A percentile compares a stretch with the other conserved stretches of the same genome.
phyloP scores from a whole-genome alignment of 1,139 yeast genomes.

The Debaryomyces subglobosus region DNA sequence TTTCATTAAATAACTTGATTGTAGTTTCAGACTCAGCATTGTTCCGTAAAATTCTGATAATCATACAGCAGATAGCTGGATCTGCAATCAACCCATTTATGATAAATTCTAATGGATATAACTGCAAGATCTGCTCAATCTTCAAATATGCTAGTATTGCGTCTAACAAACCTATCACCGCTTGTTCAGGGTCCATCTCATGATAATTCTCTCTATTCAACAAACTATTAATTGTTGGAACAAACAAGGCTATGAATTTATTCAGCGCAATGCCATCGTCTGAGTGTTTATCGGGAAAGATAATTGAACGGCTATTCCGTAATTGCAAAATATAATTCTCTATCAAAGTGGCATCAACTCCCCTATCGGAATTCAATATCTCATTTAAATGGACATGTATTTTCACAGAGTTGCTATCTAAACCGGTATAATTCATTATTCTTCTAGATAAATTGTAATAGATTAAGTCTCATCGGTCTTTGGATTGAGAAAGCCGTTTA shows the following conservation, averaged over 20 bases:
- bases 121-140: constrained; percentile 20
- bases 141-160: constrained; percentile 22
- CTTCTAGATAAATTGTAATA: not conserved
- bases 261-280: not conserved
- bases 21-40: constrained; percentile 14
- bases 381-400: not conserved
- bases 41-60: constrained; percentile 10
- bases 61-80: constrained; percentile 4
- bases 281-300: not conserved
- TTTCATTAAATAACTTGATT: constrained; percentile 4
- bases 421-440: not conserved
- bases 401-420: constrained; percentile 1
- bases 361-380: not conserved
- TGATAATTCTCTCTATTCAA: constrained; percentile 18
- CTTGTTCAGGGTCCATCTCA: constrained; percentile 25
- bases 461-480: not conserved
- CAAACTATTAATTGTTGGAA: constrained; percentile 6
- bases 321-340: constrained; percentile 1
- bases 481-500: not conserved
- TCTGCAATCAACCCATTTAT: constrained; percentile 10
- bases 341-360: not conserved
- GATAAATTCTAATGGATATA: constrained; percentile 28
- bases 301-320: not conserved
- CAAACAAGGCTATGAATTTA: not conserved
- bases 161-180: constrained; percentile 25